phyloP scores from a whole-genome alignment of 2,329 filamentous ascomycete genomes.

The Ophiostoma novo-ulmi region DNA sequence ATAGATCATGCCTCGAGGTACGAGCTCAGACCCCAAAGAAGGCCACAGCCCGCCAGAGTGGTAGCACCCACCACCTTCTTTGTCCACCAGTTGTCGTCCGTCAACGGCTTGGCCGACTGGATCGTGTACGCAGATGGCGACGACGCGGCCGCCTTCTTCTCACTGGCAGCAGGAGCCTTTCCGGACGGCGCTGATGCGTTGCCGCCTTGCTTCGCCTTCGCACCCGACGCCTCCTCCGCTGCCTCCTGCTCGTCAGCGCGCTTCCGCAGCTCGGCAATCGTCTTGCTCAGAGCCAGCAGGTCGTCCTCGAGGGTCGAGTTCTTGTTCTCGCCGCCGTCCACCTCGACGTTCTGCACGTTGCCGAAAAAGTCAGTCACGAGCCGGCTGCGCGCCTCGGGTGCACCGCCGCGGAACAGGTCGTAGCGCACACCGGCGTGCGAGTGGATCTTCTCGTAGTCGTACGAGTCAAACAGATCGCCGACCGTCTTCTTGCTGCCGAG shows the following conservation, averaged over 20 bases:
- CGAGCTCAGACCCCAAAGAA: conserved; percentile 55
- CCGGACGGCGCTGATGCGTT: not conserved
- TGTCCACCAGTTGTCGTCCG: conserved; percentile 61
- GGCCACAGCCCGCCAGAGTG: conserved; percentile 55
- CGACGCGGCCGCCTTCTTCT: conserved; percentile 16
- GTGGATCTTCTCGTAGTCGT: conserved; percentile 91
- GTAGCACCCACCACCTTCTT: conserved; percentile 60
- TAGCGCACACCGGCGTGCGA: conserved; percentile 87
- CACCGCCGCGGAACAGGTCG: conserved; percentile 87
- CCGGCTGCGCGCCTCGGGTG: conserved; percentile 68
- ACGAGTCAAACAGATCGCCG: conserved; percentile 92
- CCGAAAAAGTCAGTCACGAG: conserved; percentile 96
- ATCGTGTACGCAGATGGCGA: conserved; percentile 24
- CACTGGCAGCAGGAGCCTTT: not conserved
- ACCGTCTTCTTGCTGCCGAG: conserved; percentile 83
- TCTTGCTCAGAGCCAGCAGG: conserved; percentile 67
- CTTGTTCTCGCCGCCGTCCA: conserved; percentile 52
- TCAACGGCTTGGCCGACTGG: conserved; percentile 55
- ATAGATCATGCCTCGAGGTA: conserved; percentile 39
- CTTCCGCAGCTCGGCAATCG: conserved; percentile 51
- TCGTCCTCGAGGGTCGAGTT: conserved; percentile 64
- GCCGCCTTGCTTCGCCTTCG: not conserved
- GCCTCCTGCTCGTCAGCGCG: conserved; percentile 42
- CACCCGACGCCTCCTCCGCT: conserved; percentile 33
- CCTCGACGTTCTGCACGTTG: conserved; percentile 95